Percentiles rank a stretch among this genome's conserved stretches.
These are phyloP conservation scores for Cyclotella sp. DNA, from an alignment of 108 stramenopile genomes.

Conservation along the genomic window DNA sequence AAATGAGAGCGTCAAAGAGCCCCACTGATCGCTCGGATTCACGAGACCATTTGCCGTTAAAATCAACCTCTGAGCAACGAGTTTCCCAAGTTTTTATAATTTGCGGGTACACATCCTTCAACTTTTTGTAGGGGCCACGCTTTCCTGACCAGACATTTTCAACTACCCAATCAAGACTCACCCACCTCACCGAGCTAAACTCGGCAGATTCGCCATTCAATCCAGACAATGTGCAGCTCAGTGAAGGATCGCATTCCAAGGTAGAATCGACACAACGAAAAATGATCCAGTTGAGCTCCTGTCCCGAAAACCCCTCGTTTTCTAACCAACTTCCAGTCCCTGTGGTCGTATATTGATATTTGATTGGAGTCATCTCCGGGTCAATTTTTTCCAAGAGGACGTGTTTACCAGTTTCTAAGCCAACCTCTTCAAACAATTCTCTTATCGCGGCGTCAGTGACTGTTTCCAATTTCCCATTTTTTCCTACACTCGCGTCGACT, in stretches of 20 bases:
- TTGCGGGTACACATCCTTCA: constrained; percentile 14
- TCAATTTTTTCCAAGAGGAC: constrained; percentile 41
- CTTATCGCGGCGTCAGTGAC: constrained; percentile 50
- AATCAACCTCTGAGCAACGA: constrained; percentile 27
- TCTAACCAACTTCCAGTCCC: constrained; percentile 60
- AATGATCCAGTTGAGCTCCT: constrained; percentile 60
- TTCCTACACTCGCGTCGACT: constrained; percentile 37
- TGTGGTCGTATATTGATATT: constrained; percentile 42
- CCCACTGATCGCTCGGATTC: constrained; percentile 29
- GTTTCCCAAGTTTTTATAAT: constrained; percentile 45
- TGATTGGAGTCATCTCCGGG: constrained; percentile 11
- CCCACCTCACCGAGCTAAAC: constrained; percentile 54
- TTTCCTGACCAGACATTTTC: constrained; percentile 58
- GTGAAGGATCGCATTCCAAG: constrained; percentile 48
- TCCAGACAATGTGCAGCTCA: constrained; percentile 40
- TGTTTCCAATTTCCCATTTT: constrained; percentile 37
- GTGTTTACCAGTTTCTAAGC: constrained; percentile 41
- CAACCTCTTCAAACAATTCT: constrained; percentile 60
- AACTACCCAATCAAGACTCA: constrained; percentile 40
- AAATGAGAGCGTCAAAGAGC: constrained; percentile 42
- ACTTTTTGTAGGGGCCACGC: constrained; percentile 40
- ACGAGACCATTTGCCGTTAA: constrained; percentile 54
- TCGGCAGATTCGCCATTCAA: constrained; percentile 53
- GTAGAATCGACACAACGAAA: constrained; percentile 54
- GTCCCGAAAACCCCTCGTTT: constrained; percentile 51